Conservation (phyloP, 1,139 yeast genomes). For the Candida sp. region DNA sequence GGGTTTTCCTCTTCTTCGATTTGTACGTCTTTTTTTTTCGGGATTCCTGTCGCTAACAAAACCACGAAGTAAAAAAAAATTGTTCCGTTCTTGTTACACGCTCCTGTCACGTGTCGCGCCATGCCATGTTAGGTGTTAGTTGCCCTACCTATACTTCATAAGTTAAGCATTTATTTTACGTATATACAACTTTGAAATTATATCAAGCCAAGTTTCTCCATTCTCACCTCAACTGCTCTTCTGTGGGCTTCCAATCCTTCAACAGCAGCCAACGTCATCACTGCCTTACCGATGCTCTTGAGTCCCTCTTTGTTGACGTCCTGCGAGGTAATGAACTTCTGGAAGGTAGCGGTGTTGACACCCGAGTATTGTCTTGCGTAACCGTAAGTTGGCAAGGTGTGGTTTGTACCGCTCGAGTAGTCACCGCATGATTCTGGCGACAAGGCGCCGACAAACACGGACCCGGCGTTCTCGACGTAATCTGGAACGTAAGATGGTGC, state of each 20-base stretch:
- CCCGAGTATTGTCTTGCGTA: constrained; percentile 98
- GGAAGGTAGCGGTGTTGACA: constrained; percentile 95
- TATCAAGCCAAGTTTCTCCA: constrained; percentile 70
- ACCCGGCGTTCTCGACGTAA: constrained; percentile 89
- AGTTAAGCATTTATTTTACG: neutral
- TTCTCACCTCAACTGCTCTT: constrained; percentile 92
- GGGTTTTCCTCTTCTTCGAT: neutral
- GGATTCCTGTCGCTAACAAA: too few species aligned
- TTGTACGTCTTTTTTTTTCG: neutral
- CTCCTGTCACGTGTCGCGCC: neutral
- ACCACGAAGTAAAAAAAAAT: neutral
- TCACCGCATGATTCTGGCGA: constrained; percentile 99
- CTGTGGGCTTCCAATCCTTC: constrained; percentile 98
- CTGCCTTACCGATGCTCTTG: constrained; percentile 89
- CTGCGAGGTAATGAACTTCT: constrained; percentile 93
- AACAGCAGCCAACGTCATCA: constrained; percentile 94
- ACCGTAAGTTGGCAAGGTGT: constrained; percentile 97
- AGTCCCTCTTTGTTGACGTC: constrained; percentile 87
- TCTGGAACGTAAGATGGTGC: constrained; percentile 74
- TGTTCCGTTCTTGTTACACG: neutral
- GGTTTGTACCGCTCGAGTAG: constrained; percentile 97
- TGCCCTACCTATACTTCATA: too few species aligned
- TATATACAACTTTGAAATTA: neutral
- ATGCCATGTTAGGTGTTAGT: too few species aligned
- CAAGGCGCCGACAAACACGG: constrained; percentile 94